Evolutionary conservation across 2,329 filamentous ascomycete species (phyloP), one percentile per base, ranked within the genome.

Genomic region (Fusarium penzigii): DNA sequence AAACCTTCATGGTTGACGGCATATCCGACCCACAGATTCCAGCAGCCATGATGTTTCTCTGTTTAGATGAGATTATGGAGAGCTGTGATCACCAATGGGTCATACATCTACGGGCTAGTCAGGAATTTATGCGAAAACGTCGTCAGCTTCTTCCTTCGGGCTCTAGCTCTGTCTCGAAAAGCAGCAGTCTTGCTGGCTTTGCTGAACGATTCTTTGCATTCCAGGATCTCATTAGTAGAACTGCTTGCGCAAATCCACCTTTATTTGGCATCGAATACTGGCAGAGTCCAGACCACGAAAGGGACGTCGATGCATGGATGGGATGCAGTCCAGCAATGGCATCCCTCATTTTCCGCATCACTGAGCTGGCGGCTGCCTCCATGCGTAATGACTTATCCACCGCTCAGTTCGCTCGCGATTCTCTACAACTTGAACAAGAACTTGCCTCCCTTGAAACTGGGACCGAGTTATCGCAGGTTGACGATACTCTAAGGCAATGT

Each of bases 201-300:
- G 72, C 75, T 1, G 77, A 79, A 54, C 68, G 72, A 2, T 79
- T 78, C 55, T 79, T 80, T 49, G 77, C 77, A 4, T 79, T 78
- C 13, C 77, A 79, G 52, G 77, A 80, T 52, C 75, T 78, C 14
- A 79, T 79, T 55, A 77, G 77, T 29, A 70, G 77, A 34, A 80
- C 77, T 0, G 77, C 77, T 0, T 80, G 77, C 46, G 77, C 75
- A 3, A 73, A 78, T 11, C 70, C 74, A 9, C 72, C 75, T 0
- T 63, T 77, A 0, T 79, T 79, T 42, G 76, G 75, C 2, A 68
- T 66, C 29, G 75, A 79, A 45, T 79, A 78, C 51, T 80, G 77
- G 77, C 66, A 70, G 20, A 66, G 53, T 3, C 48, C 56, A 1
- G 53, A 56, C 17, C 57, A 58, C 0, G 42, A 55, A 0, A 45